Evolutionary conservation across 1,284 basidiomycete genomes (phyloP).

Genomic region (Pseudozyma thailandica): DNA sequence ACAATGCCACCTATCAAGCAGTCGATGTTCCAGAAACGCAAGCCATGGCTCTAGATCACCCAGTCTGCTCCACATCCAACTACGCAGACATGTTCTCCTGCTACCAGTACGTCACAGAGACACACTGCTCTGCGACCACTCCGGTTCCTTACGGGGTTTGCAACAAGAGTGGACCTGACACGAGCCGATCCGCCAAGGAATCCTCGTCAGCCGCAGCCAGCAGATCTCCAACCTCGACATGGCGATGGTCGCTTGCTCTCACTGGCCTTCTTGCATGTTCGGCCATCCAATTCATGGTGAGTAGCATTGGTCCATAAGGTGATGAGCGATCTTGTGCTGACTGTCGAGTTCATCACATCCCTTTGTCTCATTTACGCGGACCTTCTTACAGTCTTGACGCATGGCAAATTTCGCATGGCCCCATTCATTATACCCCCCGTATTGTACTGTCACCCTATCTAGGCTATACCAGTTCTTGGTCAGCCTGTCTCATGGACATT

Average conservation of each 20-base stretch:
- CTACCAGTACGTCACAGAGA: conserved; percentile 51
- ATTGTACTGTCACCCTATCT: not conserved
- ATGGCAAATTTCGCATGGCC: not conserved
- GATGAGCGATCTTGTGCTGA: no score
- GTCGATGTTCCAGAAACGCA: conserved; percentile 32
- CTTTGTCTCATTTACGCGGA: no score
- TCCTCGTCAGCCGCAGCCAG: conserved; percentile 19
- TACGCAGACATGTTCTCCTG: conserved; percentile 56
- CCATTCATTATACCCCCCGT: not conserved
- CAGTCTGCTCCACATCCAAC: conserved; percentile 48
- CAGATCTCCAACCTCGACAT: not conserved
- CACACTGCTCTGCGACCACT: conserved; percentile 40
- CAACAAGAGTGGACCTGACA: conserved; percentile 40
- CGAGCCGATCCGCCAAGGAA: conserved; percentile 25
- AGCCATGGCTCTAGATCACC: conserved; percentile 37
- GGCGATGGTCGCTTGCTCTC: conserved; percentile 22
- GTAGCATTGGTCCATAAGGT: not conserved
- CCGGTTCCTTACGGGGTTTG: conserved; percentile 50
- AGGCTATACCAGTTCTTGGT: not conserved
- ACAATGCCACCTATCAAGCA: conserved; percentile 31
- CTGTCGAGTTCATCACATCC: not conserved
- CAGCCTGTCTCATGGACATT: no score
- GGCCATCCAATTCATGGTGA: conserved; percentile 19
- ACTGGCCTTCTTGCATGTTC: conserved; percentile 24
- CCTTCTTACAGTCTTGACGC: not conserved